phyloP scores from a whole-genome alignment of 192 early-diverging fungal species.

The Gaertneriomyces sp. region DNA sequence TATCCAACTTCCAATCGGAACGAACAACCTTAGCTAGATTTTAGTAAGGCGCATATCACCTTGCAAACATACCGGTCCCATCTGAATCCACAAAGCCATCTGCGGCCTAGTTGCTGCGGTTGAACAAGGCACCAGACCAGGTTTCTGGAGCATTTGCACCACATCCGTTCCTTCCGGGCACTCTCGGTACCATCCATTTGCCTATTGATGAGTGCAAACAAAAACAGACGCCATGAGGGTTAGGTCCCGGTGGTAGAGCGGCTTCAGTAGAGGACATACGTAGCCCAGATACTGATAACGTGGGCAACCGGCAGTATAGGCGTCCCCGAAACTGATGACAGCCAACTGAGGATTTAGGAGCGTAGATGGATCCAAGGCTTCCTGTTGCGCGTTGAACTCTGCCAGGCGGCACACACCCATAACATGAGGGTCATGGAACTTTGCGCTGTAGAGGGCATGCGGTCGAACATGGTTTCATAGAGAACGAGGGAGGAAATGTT shows the following conservation, averaged over 20 bases:
- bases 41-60: neutral
- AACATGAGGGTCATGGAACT: constrained; percentile 67
- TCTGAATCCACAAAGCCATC: constrained; percentile 11
- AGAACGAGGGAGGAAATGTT: neutral
- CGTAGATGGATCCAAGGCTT: constrained; percentile 6
- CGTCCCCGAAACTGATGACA: constrained; percentile 1
- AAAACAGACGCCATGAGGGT: neutral
- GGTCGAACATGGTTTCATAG: constrained; percentile 5
- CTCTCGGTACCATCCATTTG: constrained; percentile 12
- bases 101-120: constrained; percentile 6
- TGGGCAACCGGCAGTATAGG: constrained; percentile 8
- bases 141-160: constrained; percentile 1
- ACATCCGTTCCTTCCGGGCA: constrained; percentile 14
- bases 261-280: neutral
- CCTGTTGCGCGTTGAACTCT: constrained; percentile 36
- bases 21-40: neutral
- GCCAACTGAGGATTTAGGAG: neutral
- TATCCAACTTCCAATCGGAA: neutral
- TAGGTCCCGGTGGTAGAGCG: neutral
- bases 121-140: constrained; percentile 7
- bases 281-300: constrained; percentile 4
- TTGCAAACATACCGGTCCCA: constrained; percentile 3
- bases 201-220: neutral
- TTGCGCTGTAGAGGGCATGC: neutral
- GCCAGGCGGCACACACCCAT: constrained; percentile 94